Conservation (phyloP, 108 stramenopile genomes). For the Cyclotella sp. region DNA sequence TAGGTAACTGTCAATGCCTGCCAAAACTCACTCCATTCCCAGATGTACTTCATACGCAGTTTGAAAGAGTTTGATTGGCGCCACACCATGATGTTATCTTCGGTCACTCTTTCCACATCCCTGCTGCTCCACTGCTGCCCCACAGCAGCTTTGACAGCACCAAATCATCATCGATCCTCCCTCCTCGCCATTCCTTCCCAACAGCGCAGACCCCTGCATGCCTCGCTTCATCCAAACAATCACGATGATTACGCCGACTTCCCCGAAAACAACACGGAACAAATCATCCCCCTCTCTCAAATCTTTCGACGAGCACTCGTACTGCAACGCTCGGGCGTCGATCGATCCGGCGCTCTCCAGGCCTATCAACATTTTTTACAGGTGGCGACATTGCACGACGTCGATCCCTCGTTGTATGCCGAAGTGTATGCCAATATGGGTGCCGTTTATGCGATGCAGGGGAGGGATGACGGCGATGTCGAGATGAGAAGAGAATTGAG, state of each 20-base stretch:
- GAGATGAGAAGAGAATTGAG: conserved; percentile 16
- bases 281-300: conserved; percentile 29
- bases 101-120: not conserved
- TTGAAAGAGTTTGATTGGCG: too few relatives aligned
- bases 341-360: conserved; percentile 28
- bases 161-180: not conserved
- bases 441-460: conserved; percentile 48
- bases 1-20: too few relatives aligned
- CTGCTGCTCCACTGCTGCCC: not conserved
- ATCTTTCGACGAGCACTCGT: conserved; percentile 46
- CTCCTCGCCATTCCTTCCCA: not conserved
- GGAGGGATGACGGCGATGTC: conserved; percentile 5
- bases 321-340: conserved; percentile 32
- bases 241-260: conserved; percentile 1
- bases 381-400: conserved; percentile 27
- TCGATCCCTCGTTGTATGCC: conserved; percentile 44
- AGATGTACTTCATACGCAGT: too few relatives aligned
- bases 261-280: conserved; percentile 15
- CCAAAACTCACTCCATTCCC: too few relatives aligned
- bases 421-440: conserved; percentile 51
- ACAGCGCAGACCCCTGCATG: not conserved
- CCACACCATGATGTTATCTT: too few relatives aligned
- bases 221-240: not conserved
- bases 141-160: not conserved
- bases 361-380: conserved; percentile 41